phyloP scores from a whole-genome alignment of 2,329 filamentous ascomycete species.

The Alternaria sp. region DNA sequence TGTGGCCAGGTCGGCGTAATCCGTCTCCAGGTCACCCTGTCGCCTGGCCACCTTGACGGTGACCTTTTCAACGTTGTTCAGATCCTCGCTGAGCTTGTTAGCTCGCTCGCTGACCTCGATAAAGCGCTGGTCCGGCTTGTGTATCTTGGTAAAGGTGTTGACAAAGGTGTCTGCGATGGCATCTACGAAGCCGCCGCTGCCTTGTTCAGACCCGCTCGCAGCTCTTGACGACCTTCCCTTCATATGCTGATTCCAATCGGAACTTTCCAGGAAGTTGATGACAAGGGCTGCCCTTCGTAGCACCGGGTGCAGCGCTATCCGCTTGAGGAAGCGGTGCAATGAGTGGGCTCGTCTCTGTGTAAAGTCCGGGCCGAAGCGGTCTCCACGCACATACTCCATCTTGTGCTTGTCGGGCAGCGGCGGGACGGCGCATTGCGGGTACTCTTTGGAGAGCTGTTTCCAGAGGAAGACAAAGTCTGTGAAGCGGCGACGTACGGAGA shows the following conservation, averaged over 20 bases:
- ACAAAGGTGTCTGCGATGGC: conserved; percentile 95
- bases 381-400: conserved; percentile 97
- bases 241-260: conserved; percentile 98
- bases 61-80: conserved; percentile 94
- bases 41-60: conserved; percentile 87
- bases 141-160: conserved; percentile 95
- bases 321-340: conserved; percentile 86
- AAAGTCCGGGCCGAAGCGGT: conserved; percentile 94
- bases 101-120: conserved; percentile 92
- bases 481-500: conserved; percentile 86
- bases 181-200: conserved; percentile 81
- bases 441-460: conserved; percentile 87
- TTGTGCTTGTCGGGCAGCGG: conserved; percentile 98
- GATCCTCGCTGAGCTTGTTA: conserved; percentile 89
- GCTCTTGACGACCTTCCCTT: conserved; percentile 74
- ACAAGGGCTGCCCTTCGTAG: conserved; percentile 84
- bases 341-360: conserved; percentile 88
- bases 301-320: conserved; percentile 86
- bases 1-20: conserved; percentile 87
- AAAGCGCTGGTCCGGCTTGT: conserved; percentile 94
- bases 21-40: conserved; percentile 84
- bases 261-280: conserved; percentile 88
- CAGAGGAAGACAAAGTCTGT: conserved; percentile 98
- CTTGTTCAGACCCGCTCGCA: conserved; percentile 53
- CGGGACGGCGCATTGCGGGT: conserved; percentile 89